A percentile compares a stretch with the other conserved stretches of the same genome.
Evolutionary conservation across 2,329 filamentous ascomycete species (phyloP).

Genomic region (Cladophialophora psammophila): DNA sequence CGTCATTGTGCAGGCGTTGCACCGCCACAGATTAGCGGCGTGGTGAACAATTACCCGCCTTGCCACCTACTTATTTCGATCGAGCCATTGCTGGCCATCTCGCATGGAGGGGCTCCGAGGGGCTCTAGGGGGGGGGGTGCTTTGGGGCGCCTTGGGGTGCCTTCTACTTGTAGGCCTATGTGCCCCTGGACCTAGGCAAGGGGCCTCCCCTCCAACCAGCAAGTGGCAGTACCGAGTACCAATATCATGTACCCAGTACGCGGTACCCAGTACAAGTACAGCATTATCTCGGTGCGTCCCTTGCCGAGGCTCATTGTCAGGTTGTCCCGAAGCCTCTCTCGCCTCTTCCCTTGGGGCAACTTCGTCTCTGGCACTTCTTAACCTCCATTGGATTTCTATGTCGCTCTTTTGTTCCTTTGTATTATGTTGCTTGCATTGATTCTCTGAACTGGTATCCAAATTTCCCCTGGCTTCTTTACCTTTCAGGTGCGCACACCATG

Average conservation of each 20-base stretch:
- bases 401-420: neutral
- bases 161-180: neutral
- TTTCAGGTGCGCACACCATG: neutral
- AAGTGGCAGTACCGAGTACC: neutral
- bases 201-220: neutral
- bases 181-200: neutral
- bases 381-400: neutral
- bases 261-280: neutral
- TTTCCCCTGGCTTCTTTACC: neutral
- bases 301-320: slow-evolving; percentile 20
- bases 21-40: slow-evolving; percentile 12
- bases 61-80: neutral
- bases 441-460: neutral
- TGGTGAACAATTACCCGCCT: slow-evolving; percentile 15
- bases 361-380: neutral
- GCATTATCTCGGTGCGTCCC: neutral
- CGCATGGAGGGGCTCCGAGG: no score
- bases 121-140: no score
- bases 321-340: neutral
- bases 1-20: slow-evolving; percentile 17
- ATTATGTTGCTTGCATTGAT: neutral
- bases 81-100: no score
- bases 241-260: neutral
- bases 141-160: neutral
- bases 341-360: neutral